Base-by-base conservation (phyloP, 176 grass and related monocot genomes). In the Carex scoparia region DNA sequence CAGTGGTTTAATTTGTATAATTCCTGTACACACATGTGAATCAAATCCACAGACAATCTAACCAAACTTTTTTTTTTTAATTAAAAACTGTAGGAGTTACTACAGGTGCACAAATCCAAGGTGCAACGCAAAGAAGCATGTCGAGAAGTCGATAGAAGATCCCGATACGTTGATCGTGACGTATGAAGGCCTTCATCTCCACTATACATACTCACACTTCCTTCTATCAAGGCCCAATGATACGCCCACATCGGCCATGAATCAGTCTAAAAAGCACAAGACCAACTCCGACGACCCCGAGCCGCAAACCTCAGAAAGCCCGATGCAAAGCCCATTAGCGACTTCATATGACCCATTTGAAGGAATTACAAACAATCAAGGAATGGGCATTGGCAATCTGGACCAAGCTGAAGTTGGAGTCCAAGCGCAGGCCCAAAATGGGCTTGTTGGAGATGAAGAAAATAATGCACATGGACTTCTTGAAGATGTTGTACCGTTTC, bases 71-170 rank as follows among this genome's bases (percentile, higher is more conserved):
- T 0, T 31, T 81, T 38, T 4, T 53, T 84, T 79, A 40, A 38
- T 48, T 14, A 27, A 51, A 48, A 28, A 27, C 0, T 65, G 58
- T 88, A 98, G 95, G 95, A 98, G 95, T 83, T 98, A 98, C 77
- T 98, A 98, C 75, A 90, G 91, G 0, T 98, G 95, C 95, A 98
- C 93, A 85, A 98, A 98, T 75, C 95, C 95, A 12, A 86, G 95
- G 42, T 98, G 95, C 91, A 93, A 92, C 57, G 95, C 95, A 1
- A 98, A 98, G 84, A 98, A 93, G 88, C 95, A 93, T 79, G 93
- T 98, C 66, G 95, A 98, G 85, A 89, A 86, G 8, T 89, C 91
- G 4, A 83, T 30, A n/a, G 95, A 94, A 30, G 92, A 98, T 75
- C 83, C 95, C 2, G 91, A 93, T 33, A 88, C 89, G 0, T 68